Evolutionary conservation across 139 green algal genomes (phyloP).

Genomic region (Tetratostichococcus sp.): DNA sequence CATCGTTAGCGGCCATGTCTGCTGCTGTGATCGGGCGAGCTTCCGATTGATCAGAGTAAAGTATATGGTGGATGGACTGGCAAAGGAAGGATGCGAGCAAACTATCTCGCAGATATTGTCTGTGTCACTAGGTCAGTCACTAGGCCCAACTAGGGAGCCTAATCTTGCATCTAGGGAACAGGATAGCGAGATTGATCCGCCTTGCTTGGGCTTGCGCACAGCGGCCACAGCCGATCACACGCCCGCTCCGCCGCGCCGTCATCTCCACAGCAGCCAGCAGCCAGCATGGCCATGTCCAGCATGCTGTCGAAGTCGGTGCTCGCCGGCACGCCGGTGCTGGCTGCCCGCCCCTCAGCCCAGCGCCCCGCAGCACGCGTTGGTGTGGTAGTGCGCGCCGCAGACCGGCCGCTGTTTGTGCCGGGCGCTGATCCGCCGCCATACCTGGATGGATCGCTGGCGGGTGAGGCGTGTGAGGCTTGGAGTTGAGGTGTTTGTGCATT

Average conservation of each 20-base stretch:
- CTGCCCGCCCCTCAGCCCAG: background rate
- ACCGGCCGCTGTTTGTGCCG: constrained; percentile 8
- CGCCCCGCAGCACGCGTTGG: background rate
- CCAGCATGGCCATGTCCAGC: constrained; percentile 1
- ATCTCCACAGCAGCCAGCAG: background rate
- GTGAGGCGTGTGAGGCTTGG: background rate
- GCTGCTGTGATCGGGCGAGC: no score
- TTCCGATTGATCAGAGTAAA: no score
- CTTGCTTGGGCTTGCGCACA: no score
- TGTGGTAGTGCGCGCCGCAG: constrained; percentile 3
- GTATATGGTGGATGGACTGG: no score
- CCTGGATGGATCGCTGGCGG: constrained; percentile 17
- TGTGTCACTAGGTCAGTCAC: no score
- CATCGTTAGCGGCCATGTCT: background rate
- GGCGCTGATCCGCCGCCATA: constrained; percentile 11
- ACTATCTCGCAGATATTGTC: no score
- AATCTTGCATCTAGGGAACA: no score
- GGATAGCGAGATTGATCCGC: no score
- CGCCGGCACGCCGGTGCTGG: background rate
- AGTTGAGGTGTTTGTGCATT: background rate
- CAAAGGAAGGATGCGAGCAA: no score
- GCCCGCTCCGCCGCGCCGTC: no score
- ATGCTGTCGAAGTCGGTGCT: background rate
- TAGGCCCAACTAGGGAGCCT: no score
- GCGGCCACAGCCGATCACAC: background rate